Base-by-base conservation (phyloP, 1,284 basidiomycete genomes). In the Ganoderma sinense region DNA sequence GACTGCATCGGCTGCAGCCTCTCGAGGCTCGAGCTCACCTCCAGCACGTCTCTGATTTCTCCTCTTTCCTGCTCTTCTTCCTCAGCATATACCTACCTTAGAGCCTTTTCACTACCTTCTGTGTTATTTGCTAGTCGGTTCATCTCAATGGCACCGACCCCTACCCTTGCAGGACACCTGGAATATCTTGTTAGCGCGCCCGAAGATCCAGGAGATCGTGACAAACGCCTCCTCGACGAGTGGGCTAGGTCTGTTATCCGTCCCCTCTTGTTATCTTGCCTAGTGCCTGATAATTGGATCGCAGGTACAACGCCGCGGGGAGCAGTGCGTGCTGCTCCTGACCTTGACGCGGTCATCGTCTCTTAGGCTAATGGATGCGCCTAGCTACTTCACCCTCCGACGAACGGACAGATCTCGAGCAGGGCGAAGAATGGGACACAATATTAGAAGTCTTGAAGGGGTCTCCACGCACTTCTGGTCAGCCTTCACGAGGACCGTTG, bases 191-290 rank as follows among this genome's bases (percentile, higher is more conserved):
- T 79, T 16, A 72, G 76, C 23, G 71, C 80, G 2, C 68, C 73
- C 10, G 74, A 76, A 26, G 79, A 80, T 63, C 70, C 73, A n/a
- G 74, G 77, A 33, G 79, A 78, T 63, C 74, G 76, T 55, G 80
- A 82, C 62, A 75, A 75, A 67, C 78, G 75, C 58, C 70, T 76
- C 51, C 65, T 83, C 20, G 82, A 83, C 53, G 79, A 80, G 58
- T 84, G 83, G 83, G 69, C 75, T 55, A 80, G 75, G 81, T 82
- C 69, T 36, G 76, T 71, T 56, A 56, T 64, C 43, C 29, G 66
- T 39, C 45, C 51, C 0, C 39, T 16, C 36, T 23, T 31, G 39
- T 36, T 59, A 33, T 23, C 48, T 33, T 60, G 39, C 13, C 45
- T 26, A 55, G 43, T 59, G 29, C 26, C 64, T 65, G 40, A 67